Percentiles rank a stretch among this genome's conserved stretches.
Evolutionary conservation across 306 rosid genomes (phyloP).

Genomic region (Dalbergia cultrata): DNA sequence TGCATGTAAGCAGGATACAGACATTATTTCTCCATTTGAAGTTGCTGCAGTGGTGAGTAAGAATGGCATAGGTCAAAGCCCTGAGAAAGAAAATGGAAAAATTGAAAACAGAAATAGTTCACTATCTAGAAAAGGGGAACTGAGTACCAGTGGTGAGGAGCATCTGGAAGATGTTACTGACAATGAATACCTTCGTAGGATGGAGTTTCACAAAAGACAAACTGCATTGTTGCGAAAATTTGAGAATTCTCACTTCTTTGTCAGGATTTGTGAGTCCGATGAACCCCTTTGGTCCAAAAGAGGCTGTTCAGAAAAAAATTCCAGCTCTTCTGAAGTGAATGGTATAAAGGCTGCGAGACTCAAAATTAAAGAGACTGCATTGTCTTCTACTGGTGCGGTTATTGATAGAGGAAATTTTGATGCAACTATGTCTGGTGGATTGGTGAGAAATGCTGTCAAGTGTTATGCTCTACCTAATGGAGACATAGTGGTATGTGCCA

Average conservation of each 20-base stretch:
- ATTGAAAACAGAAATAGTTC: slow-evolving; percentile 53
- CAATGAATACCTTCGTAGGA: slow-evolving; percentile 71
- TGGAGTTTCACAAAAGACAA: slow-evolving; percentile 74
- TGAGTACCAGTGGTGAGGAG: slow-evolving; percentile 57
- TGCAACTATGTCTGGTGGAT: slow-evolving; percentile 77
- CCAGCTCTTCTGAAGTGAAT: slow-evolving; percentile 50
- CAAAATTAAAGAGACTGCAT: slow-evolving; percentile 52
- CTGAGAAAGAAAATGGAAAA: slow-evolving; percentile 64
- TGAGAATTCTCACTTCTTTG: slow-evolving; percentile 93
- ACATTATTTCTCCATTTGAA: slow-evolving; percentile 80
- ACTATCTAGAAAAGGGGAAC: slow-evolving; percentile 52
- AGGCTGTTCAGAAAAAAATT: slow-evolving; percentile 45
- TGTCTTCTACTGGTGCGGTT: slow-evolving; percentile 58
- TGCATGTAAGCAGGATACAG: slow-evolving; percentile 83
- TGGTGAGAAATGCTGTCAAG: slow-evolving; percentile 78
- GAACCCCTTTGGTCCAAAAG: slow-evolving; percentile 87
- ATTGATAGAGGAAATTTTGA: slow-evolving; percentile 87
- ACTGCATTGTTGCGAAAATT: slow-evolving; percentile 72
- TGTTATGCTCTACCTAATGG: slow-evolving; percentile 91
- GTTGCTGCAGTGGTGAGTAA: slow-evolving; percentile 74
- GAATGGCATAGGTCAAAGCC: slow-evolving; percentile 67
- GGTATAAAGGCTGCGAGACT: slow-evolving; percentile 41
- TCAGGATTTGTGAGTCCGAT: slow-evolving; percentile 80
- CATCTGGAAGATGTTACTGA: slow-evolving; percentile 56
- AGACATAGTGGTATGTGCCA: slow-evolving; percentile 90